Conservation (phyloP, 108 stramenopile genomes). For the Cylindrotheca fusiformis region DNA sequence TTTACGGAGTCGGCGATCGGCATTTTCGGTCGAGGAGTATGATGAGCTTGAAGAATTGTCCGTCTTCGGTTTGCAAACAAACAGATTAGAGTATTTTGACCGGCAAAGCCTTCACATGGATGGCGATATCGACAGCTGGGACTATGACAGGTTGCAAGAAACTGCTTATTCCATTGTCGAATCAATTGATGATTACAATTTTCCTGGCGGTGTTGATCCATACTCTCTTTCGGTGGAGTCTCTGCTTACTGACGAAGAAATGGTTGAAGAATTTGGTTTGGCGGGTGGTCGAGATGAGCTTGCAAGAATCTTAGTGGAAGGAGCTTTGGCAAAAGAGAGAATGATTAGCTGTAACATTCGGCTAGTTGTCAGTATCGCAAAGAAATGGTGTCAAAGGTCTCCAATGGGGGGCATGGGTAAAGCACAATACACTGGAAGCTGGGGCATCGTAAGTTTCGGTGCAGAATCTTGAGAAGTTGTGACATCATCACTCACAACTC, state of each 20-base stretch:
- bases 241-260: conserved; percentile 51
- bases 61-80: background rate
- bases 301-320: conserved; percentile 46
- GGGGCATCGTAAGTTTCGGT: background rate
- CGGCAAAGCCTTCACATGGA: background rate
- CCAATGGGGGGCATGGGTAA: background rate
- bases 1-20: background rate
- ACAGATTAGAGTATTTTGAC: background rate
- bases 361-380: conserved; percentile 72
- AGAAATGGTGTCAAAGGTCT: conserved; percentile 41
- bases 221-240: conserved; percentile 7
- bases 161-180: background rate
- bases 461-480: too few relatives aligned
- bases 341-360: conserved; percentile 65
- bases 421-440: background rate
- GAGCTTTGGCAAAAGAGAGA: conserved; percentile 47
- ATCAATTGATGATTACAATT: conserved; percentile 2
- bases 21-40: conserved; percentile 9
- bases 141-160: background rate
- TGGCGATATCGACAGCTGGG: background rate
- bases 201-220: background rate
- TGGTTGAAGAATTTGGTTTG: conserved; percentile 32
- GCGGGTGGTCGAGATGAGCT: conserved; percentile 53
- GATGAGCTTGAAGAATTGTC: conserved; percentile 11
- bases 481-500: too few relatives aligned